Evolutionary conservation across 192 early-diverging fungal genomes (phyloP), one percentile per base, ranked within the genome.

Genomic region (Coemansia sp.): DNA sequence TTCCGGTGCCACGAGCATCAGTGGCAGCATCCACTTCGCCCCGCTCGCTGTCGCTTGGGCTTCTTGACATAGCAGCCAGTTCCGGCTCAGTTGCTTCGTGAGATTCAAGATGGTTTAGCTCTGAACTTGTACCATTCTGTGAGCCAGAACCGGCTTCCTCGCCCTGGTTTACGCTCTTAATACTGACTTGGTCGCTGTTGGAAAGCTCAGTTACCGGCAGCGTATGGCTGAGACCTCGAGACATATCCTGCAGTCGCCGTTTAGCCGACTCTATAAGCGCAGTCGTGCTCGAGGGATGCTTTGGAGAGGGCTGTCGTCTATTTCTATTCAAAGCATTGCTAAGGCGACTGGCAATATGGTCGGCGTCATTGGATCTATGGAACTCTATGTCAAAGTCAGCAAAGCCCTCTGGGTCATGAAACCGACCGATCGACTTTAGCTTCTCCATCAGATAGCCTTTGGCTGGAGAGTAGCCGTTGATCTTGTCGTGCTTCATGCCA

Each of bases 391-490:
- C 75, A 72, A 78, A 78, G 48, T 69, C 69, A 1, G 54, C 59
- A 36, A 67, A 67, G 3, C 75, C 79, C 0, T 69, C 58, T 10
- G 82, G 80, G 62, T 92, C 90, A 71, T 98, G 92, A 77, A 98
- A 96, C 12, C 92, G 87, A 6, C 72, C 58, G 53, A 90, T 88
- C 8, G 62, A 74, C 3, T 87, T 83, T 23, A 96, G 81, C 26
- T 83, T 87, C n/a, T 88, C 64, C 0, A 85, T 85, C 18, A 98
- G 77, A 60, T 88, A 96, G 16, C 93, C 89, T 7, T 85, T 83
- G 53, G 83, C 89, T 9, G 88, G 88, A 5, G 82, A 68, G 60
- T 93, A 93, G 5, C 89, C 90, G 37, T 85, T 70, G 26, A 75
- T 56, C 14, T 69, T 76, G 44, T 85, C 84, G 48, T 88, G 76